A percentile compares a stretch with the other conserved stretches of the same genome.
phyloP scores from a whole-genome alignment of 2,329 filamentous ascomycete species.

The Fusarium algeriense region DNA sequence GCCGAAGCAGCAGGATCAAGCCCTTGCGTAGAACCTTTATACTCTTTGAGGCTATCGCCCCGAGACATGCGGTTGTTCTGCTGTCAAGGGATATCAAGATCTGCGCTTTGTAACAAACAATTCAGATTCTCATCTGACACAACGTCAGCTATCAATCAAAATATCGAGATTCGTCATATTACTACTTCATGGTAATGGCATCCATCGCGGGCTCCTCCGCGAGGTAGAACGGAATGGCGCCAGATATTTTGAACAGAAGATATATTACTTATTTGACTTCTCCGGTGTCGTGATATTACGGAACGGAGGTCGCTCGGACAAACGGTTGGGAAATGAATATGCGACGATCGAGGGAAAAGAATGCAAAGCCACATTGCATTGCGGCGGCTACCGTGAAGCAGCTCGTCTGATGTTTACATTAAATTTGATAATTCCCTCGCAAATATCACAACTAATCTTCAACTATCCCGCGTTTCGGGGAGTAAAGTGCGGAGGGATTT shows the following conservation, averaged over 20 bases:
- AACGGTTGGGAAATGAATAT: conserved; percentile 9
- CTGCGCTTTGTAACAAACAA: conserved; percentile 25
- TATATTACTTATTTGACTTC: neutral
- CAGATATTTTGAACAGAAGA: neutral
- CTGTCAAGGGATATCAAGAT: conserved; percentile 27
- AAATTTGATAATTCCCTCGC: neutral
- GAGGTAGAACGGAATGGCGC: neutral
- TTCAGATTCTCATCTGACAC: conserved; percentile 29
- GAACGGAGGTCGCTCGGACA: neutral
- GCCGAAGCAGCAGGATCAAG: neutral
- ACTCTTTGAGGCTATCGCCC: conserved; percentile 15
- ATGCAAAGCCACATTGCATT: neutral
- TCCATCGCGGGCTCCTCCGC: neutral
- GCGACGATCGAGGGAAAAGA: neutral
- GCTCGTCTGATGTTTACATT: conserved; percentile 11
- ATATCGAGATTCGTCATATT: neutral
- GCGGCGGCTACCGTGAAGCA: conserved; percentile 3
- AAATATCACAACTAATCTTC: neutral
- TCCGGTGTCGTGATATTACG: neutral
- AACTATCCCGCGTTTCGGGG: neutral
- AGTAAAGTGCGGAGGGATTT: neutral
- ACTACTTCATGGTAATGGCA: neutral
- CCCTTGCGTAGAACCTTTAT: conserved; percentile 5
- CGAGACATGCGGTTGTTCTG: conserved; percentile 33
- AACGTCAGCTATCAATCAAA: conserved; percentile 4